Evolutionary conservation across 805 yeast species (phyloP).

Genomic region (Jamesozyma lodderae): DNA sequence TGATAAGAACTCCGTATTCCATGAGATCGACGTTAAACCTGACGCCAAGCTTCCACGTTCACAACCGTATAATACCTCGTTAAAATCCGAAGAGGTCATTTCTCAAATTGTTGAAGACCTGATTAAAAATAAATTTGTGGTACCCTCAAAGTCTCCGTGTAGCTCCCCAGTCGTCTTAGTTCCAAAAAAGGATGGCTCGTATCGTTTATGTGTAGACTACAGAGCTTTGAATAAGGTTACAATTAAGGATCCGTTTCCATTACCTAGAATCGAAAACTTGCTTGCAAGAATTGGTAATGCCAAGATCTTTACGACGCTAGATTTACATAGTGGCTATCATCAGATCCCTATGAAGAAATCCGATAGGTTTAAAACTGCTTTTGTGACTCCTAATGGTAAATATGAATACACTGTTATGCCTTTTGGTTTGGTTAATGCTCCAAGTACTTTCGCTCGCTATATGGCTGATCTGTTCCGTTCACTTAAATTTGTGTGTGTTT

Average conservation of each 20-base stretch:
- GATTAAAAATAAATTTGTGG: slow-evolving; percentile 5
- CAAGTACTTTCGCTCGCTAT: slow-evolving; percentile 13
- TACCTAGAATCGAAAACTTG: slow-evolving; percentile 5
- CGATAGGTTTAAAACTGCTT: slow-evolving; percentile 5
- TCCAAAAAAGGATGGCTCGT: slow-evolving; percentile 9
- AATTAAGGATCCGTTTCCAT: slow-evolving; percentile 6
- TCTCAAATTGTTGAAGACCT: slow-evolving; percentile 6
- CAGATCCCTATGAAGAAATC: slow-evolving; percentile 8
- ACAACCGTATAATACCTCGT: slow-evolving; percentile 1
- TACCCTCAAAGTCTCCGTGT: slow-evolving; percentile 8
- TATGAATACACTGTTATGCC: slow-evolving; percentile 15
- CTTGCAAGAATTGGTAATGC: slow-evolving; percentile 2
- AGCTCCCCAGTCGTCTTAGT: slow-evolving; percentile 15
- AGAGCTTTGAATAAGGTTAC: slow-evolving; percentile 6
- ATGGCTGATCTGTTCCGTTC: slow-evolving; percentile 15
- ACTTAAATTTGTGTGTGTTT: slow-evolving; percentile 8
- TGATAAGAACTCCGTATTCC: neutral
- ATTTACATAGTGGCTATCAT: slow-evolving; percentile 10
- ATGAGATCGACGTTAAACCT: slow-evolving; percentile 7
- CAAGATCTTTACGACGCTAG: slow-evolving; percentile 5
- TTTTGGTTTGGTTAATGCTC: slow-evolving; percentile 13
- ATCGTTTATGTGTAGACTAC: slow-evolving; percentile 8
- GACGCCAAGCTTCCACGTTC: neutral
- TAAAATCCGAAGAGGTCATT: slow-evolving; percentile 5
- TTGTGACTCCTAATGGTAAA: slow-evolving; percentile 11